These are phyloP conservation scores for Angomonas desouzai DNA, from an alignment of 208 protist species.

Conservation along the genomic window DNA sequence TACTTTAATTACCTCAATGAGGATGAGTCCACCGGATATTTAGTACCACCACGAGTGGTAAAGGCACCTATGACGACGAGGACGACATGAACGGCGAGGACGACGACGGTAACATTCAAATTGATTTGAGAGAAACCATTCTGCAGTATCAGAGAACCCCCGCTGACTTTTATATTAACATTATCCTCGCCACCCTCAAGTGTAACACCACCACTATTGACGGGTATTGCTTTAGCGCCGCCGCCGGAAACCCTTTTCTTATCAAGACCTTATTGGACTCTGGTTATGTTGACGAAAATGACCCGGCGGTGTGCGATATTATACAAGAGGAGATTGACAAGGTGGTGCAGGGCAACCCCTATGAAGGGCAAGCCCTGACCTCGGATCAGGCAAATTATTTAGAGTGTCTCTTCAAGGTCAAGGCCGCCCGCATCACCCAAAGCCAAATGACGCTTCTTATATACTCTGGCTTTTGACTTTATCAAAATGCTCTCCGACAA, in stretches of 20 bases:
- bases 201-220: slow-evolving; percentile 44
- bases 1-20: background rate
- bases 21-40: background rate
- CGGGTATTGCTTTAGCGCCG: slow-evolving; percentile 53
- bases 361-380: slow-evolving; percentile 32
- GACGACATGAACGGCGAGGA: background rate
- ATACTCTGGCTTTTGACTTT: slow-evolving; percentile 82
- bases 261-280: slow-evolving; percentile 64
- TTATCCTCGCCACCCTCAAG: slow-evolving; percentile 80
- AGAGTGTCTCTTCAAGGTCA: slow-evolving; percentile 49
- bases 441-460: slow-evolving; percentile 65
- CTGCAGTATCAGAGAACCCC: slow-evolving; percentile 67
- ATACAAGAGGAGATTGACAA: slow-evolving; percentile 74
- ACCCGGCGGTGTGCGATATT: slow-evolving; percentile 45
- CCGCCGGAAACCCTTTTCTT: slow-evolving; percentile 44
- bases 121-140: slow-evolving; percentile 72
- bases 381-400: slow-evolving; percentile 64
- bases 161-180: slow-evolving; percentile 70
- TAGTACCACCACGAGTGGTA: background rate
- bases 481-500: slow-evolving; percentile 68
- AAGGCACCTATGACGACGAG: background rate
- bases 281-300: slow-evolving; percentile 47
- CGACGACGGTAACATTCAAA: slow-evolving; percentile 24
- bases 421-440: slow-evolving; percentile 45
- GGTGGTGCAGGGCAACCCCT: slow-evolving; percentile 42